Percentiles rank a stretch among this genome's conserved stretches.
These are phyloP conservation scores for Angomonas deanei DNA, from an alignment of 208 protist genomes.

Conservation along the genomic window DNA sequence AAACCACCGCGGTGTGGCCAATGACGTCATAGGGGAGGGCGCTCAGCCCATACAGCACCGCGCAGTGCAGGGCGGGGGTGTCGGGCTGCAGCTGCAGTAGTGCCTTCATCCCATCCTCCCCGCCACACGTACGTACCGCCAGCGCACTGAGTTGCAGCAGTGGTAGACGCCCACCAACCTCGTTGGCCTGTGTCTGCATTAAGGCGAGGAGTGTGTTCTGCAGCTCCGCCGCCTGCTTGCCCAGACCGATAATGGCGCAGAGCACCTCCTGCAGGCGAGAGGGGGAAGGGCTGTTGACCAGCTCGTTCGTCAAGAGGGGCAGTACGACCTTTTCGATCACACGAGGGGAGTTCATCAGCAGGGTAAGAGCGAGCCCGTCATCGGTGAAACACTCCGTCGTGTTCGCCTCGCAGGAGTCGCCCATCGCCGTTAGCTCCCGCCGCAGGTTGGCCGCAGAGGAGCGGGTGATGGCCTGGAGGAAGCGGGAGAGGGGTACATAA, in stretches of 20 bases:
- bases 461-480: slow-evolving; percentile 14
- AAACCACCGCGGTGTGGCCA: slow-evolving; percentile 62
- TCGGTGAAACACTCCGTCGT: slow-evolving; percentile 17
- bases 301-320: slow-evolving; percentile 26
- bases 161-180: neutral
- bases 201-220: slow-evolving; percentile 39
- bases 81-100: slow-evolving; percentile 16
- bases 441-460: slow-evolving; percentile 9
- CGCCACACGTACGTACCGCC: slow-evolving; percentile 50
- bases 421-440: slow-evolving; percentile 30
- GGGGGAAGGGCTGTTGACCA: slow-evolving; percentile 5
- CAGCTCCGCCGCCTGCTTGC: slow-evolving; percentile 20
- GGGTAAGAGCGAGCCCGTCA: slow-evolving; percentile 41
- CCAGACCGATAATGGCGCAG: slow-evolving; percentile 56
- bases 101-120: slow-evolving; percentile 36
- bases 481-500: slow-evolving; percentile 17
- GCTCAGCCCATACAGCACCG: slow-evolving; percentile 17
- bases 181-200: slow-evolving; percentile 13
- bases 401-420: slow-evolving; percentile 13
- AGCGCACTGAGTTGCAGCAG: slow-evolving; percentile 36
- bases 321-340: slow-evolving; percentile 37
- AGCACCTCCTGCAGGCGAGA: slow-evolving; percentile 17
- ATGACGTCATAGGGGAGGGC: slow-evolving; percentile 11
- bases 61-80: slow-evolving; percentile 8
- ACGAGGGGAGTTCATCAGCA: slow-evolving; percentile 39